Conservation (phyloP, 1,139 yeast genomes). For the Debaryomyces robertsiae region DNA sequence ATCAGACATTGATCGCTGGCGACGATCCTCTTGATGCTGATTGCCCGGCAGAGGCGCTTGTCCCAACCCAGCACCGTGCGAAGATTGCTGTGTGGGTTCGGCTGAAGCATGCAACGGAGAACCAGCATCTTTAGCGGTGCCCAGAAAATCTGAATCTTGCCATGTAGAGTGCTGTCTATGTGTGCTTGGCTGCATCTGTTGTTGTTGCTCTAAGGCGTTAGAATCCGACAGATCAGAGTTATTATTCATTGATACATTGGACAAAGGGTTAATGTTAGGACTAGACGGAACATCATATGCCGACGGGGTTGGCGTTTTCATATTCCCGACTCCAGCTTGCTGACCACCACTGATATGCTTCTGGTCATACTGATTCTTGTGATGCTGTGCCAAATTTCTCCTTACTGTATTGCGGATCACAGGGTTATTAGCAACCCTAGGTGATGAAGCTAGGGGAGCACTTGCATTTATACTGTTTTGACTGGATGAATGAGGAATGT, state of each 20-base stretch:
- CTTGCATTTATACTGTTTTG: slow-evolving; percentile 1
- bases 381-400: slow-evolving; percentile 19
- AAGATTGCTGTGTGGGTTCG: slow-evolving; percentile 1
- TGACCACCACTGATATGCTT: slow-evolving; percentile 2
- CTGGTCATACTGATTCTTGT: slow-evolving; percentile 13
- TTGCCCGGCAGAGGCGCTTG: slow-evolving; percentile 8
- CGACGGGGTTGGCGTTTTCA: slow-evolving; percentile 47
- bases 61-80: slow-evolving; percentile 12
- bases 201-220: slow-evolving; percentile 21
- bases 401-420: slow-evolving; percentile 12
- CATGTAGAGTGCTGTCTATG: slow-evolving; percentile 9
- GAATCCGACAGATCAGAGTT: slow-evolving; percentile 49
- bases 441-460: slow-evolving; percentile 14
- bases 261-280: slow-evolving; percentile 37
- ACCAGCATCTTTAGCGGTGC: background rate
- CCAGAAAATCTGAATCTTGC: slow-evolving; percentile 1
- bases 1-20: slow-evolving; percentile 47
- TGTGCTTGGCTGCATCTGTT: slow-evolving; percentile 5
- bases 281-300: slow-evolving; percentile 47
- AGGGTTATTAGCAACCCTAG: slow-evolving; percentile 13
- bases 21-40: slow-evolving; percentile 17
- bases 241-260: slow-evolving; percentile 32
- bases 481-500: background rate
- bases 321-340: slow-evolving; percentile 7
- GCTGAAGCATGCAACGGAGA: background rate